Evolutionary conservation across 2,329 filamentous ascomycete genomes (phyloP).

Genomic region (Cladorrhinum sp.): DNA sequence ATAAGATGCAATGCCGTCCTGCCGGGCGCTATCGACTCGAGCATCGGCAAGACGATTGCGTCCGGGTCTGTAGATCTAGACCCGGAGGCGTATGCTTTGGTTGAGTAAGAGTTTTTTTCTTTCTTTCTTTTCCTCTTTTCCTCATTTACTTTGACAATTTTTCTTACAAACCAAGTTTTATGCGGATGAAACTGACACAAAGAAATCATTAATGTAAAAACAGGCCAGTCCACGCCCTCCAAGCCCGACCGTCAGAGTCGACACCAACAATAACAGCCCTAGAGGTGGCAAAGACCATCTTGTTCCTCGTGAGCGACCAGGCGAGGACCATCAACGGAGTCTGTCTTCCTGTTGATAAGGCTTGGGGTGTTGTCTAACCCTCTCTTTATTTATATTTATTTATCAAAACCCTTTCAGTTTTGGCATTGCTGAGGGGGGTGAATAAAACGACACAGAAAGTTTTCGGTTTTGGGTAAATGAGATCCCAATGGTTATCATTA

Average conservation of each 20-base stretch:
- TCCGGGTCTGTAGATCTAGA: conserved; percentile 25
- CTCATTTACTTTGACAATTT: too few relatives aligned
- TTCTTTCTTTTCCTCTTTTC: neutral
- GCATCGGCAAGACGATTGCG: conserved; percentile 30
- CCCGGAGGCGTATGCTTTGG: conserved; percentile 23
- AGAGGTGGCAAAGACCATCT: conserved; percentile 38
- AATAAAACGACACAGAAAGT: too few relatives aligned
- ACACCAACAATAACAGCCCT: conserved; percentile 28
- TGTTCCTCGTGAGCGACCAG: conserved; percentile 37
- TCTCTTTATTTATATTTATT: conserved; percentile 11
- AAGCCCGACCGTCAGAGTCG: conserved; percentile 26
- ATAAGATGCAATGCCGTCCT: conserved; percentile 46
- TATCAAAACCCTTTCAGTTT: too few relatives aligned
- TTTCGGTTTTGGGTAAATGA: too few relatives aligned
- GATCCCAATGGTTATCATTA: too few relatives aligned
- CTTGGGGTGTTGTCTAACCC: conserved; percentile 34
- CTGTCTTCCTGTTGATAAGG: conserved; percentile 36
- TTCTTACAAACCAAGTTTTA: too few relatives aligned
- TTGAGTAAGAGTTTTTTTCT: conserved; percentile 29
- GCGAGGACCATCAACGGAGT: conserved; percentile 36
- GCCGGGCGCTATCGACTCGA: conserved; percentile 34
- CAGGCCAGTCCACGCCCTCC: conserved; percentile 33
- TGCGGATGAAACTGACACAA: too few relatives aligned
- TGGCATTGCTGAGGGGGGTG: too few relatives aligned
- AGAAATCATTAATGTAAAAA: neutral